These are phyloP conservation scores for Globisporangium echinulatum DNA, from an alignment of 352 stramenopile genomes.

Conservation along the genomic window DNA sequence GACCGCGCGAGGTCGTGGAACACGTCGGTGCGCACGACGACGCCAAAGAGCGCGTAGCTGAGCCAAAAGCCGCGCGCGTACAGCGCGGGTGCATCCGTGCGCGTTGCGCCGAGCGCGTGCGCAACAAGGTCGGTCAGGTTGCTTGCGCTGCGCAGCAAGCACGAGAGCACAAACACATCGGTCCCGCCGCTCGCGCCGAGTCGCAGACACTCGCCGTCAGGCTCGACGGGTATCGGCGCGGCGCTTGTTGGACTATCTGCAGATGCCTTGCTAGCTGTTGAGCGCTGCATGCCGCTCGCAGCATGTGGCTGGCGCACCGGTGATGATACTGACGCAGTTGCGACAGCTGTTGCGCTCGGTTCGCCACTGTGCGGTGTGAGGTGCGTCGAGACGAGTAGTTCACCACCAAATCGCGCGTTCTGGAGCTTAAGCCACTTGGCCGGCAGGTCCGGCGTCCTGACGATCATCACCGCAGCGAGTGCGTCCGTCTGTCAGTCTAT, in stretches of 20 bases:
- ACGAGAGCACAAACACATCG: slow-evolving; percentile 59
- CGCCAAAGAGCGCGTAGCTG: slow-evolving; percentile 79
- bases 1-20: slow-evolving; percentile 50
- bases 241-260: background rate
- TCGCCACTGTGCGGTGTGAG: background rate
- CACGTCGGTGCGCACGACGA: slow-evolving; percentile 77
- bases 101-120: background rate
- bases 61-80: slow-evolving; percentile 55
- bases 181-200: slow-evolving; percentile 32
- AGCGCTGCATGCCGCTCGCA: no score
- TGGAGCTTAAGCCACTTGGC: slow-evolving; percentile 67
- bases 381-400: slow-evolving; percentile 49
- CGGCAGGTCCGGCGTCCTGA: slow-evolving; percentile 63
- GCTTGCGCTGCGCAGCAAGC: slow-evolving; percentile 37
- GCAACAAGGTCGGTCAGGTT: slow-evolving; percentile 23
- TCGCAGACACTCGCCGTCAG: slow-evolving; percentile 38
- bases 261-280: background rate
- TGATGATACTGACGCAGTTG: background rate
- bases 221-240: slow-evolving; percentile 12
- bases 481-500: no score
- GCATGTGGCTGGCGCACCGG: background rate
- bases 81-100: slow-evolving; percentile 2
- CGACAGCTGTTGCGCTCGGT: background rate
- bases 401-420: slow-evolving; percentile 60
- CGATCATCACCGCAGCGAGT: background rate